These are phyloP conservation scores for Verticillium dahliae DNA, from an alignment of 2,329 filamentous ascomycete genomes.

Conservation along the genomic window DNA sequence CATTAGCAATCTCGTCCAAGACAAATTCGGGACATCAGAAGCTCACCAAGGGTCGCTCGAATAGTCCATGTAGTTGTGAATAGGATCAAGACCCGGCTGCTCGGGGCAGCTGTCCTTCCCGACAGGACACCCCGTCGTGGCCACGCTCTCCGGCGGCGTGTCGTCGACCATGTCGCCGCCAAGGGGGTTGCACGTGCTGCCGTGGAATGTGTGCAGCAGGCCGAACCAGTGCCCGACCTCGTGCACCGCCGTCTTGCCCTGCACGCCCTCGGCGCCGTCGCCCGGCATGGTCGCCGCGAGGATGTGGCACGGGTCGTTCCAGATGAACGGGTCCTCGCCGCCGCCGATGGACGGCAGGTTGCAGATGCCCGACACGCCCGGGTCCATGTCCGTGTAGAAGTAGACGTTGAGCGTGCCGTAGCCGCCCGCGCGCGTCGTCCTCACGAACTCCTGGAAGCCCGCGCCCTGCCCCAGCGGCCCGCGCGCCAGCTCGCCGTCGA, in stretches of 20 bases:
- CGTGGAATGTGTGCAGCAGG: constrained; percentile 16
- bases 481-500: constrained; percentile 15
- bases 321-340: constrained; percentile 9
- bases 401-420: constrained; percentile 35
- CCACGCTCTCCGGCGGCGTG: constrained; percentile 19
- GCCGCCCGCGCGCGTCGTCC: constrained; percentile 21
- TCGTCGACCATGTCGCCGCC: constrained; percentile 28
- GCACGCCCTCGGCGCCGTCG: constrained; percentile 14
- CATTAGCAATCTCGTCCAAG: neutral
- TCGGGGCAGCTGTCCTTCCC: constrained; percentile 15
- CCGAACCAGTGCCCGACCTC: constrained; percentile 14
- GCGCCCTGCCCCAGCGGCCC: neutral
- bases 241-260: constrained; percentile 21
- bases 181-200: constrained; percentile 19
- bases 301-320: constrained; percentile 12
- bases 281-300: constrained; percentile 12
- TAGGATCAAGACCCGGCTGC: constrained; percentile 13
- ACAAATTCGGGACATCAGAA: neutral
- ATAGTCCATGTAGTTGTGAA: constrained; percentile 19
- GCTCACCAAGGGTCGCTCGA: constrained; percentile 24
- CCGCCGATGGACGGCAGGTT: constrained; percentile 25
- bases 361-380: constrained; percentile 28
- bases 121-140: constrained; percentile 5
- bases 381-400: constrained; percentile 18
- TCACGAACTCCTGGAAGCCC: neutral